Conservation (phyloP, 1,139 yeast genomes). For the Debaryomyces sp. region DNA sequence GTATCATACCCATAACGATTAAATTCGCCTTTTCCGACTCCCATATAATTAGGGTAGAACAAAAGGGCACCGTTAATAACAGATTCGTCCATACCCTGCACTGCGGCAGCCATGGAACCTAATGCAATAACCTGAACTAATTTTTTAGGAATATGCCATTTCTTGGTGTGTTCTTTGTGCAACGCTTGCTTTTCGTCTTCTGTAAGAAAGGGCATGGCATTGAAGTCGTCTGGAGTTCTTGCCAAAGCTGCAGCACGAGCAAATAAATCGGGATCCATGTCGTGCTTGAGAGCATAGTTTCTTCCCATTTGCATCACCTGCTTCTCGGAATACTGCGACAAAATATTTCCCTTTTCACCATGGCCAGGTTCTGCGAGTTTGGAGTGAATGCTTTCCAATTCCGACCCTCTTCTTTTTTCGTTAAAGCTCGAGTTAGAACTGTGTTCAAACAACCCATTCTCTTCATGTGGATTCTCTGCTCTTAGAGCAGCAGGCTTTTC, state of each 20-base stretch:
- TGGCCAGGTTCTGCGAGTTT: slow-evolving; percentile 23
- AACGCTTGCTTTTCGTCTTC: slow-evolving; percentile 63
- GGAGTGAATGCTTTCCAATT: slow-evolving; percentile 28
- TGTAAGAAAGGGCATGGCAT: slow-evolving; percentile 56
- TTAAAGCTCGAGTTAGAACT: slow-evolving; percentile 24
- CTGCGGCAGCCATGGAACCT: slow-evolving; percentile 87
- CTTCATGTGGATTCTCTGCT: not conserved
- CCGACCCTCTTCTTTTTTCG: slow-evolving; percentile 22
- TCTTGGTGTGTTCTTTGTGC: slow-evolving; percentile 59
- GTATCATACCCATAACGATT: slow-evolving; percentile 1
- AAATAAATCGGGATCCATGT: slow-evolving; percentile 66
- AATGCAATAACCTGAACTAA: slow-evolving; percentile 67
- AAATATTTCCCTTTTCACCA: slow-evolving; percentile 55
- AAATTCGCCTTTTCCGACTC: slow-evolving; percentile 27
- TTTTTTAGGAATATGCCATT: slow-evolving; percentile 65
- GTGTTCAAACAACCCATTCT: slow-evolving; percentile 25
- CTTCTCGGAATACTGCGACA: slow-evolving; percentile 62
- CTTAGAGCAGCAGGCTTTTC: not conserved
- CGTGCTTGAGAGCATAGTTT: slow-evolving; percentile 62
- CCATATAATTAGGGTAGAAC: slow-evolving; percentile 62
- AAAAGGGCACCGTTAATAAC: slow-evolving; percentile 84
- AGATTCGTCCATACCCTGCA: slow-evolving; percentile 92
- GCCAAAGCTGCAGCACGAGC: slow-evolving; percentile 79
- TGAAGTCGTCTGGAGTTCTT: slow-evolving; percentile 60
- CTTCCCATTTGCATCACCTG: slow-evolving; percentile 76